These are phyloP conservation scores for Psilocybe cubensis DNA, from an alignment of 768 basidiomycete species.

Conservation along the genomic window DNA sequence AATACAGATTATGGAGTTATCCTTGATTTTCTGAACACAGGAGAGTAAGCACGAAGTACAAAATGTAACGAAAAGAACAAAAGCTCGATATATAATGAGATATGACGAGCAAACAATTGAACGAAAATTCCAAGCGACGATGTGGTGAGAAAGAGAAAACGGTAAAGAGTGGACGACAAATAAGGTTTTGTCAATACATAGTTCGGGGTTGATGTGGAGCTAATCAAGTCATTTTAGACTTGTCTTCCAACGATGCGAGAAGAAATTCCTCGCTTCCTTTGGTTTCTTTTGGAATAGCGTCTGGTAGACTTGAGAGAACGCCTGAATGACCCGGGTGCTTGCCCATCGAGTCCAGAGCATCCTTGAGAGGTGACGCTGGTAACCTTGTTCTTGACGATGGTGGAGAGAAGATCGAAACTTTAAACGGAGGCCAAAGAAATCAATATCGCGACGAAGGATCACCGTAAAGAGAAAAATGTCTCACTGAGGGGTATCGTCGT, in stretches of 20 bases:
- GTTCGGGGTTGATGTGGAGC: no score
- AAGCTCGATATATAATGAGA: no score
- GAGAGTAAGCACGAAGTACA: no score
- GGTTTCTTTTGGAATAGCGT: conserved; percentile 2
- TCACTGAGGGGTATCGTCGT: conserved; percentile 23
- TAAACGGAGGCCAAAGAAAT: neutral
- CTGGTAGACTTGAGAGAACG: conserved; percentile 8
- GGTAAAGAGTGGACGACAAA: conserved; percentile 8
- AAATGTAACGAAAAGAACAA: no score
- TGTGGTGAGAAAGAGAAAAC: neutral
- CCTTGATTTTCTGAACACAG: no score
- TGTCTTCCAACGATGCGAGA: neutral
- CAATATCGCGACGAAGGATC: neutral
- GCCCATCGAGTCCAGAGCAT: conserved; percentile 27
- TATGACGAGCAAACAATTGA: no score
- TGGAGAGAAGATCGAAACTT: conserved; percentile 21
- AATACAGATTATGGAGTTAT: no score
- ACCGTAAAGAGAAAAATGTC: neutral
- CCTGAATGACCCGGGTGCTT: conserved; percentile 24
- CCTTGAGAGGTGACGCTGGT: conserved; percentile 20
- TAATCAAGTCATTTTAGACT: neutral
- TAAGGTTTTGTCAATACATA: conserved; percentile 2
- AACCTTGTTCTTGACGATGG: conserved; percentile 20
- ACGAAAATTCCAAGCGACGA: neutral
- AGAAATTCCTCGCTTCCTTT: conserved; percentile 4